Evolutionary conservation across 2,329 filamentous ascomycete genomes (phyloP), one percentile per base, ranked within the genome.

Genomic region (Leptographium radiaticola): DNA sequence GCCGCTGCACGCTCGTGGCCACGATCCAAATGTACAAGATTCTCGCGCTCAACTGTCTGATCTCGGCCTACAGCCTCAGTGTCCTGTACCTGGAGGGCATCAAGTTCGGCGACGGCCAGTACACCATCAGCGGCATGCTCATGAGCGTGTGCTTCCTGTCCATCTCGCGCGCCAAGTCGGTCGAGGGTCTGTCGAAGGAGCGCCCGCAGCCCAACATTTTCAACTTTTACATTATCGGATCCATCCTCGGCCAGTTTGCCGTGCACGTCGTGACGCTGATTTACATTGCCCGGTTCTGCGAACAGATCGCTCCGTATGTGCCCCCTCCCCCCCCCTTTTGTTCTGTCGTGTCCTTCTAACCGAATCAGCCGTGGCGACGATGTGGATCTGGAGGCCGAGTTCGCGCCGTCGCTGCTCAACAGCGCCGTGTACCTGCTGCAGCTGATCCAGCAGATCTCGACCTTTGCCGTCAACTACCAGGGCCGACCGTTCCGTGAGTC

Each of bases 1-100:
- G 93, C 55, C 87, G 93, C 58, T 98, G 93, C 74, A 98, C 93
- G 9, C 81, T 98, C 20, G 93, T 98, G 53, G 93, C 93, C 36
- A 98, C 93, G 0, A 97, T 98, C 60, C 93, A 98, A 75, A 98
- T 98, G 91, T 98, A 98, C 82, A 98, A 96, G 79, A 98, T 98
- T 63, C 80, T 98, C 51, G 93, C 93, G 9, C 75, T 98, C 56
- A 98, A 98, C 75, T 98, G 93, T 67, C 76, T 98, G 62, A 98
- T 98, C 67, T 95, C 88, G 62, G 93, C 93, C 40, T 98, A 98
- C 80, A 95, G 89, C 69, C 72, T 98, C 66, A 94, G 87, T 68
- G 93, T 98, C 18, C 77, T 98, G 55, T 98, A 98, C 65, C 80
- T 98, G 1, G 91, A 97, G 64, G 93, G 93, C 59, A 98, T 98